Base-by-base conservation (phyloP, 2,329 filamentous ascomycete species). In the Scleromitrula shiraiana region DNA sequence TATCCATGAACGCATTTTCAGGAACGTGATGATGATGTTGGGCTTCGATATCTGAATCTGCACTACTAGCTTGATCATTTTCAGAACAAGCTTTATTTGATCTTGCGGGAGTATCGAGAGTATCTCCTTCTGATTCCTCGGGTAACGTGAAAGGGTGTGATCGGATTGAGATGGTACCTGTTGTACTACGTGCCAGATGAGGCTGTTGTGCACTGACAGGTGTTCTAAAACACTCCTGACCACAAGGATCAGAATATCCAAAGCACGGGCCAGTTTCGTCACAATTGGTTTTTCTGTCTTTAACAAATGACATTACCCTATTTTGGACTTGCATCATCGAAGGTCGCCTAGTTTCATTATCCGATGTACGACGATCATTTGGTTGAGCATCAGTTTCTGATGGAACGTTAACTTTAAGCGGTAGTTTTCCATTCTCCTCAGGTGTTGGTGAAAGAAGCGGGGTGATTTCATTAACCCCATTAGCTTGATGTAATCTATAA, bases 21-120 rank as follows among this genome's bases (percentile, higher is more conserved):
- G 91, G 88, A 3, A 97, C 91, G 65, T 98, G 93, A 66, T 98
- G 91, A 62, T 98, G 91, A 62, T 96, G 88, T 32, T 63, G 59
- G 7, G 53, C 50, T 50, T 63, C 62, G 7, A 57, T 41, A 35
- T 63, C 60, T 8, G 51, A 52, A 26, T 50, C 50, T 62, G 37
- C 46, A 26, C 39, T 41, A 19, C 47, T 51, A 6, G 50, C 38
- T 10, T 43, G 35, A 14, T 41, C 24, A 2, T 43, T 50, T 19
- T 41, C 43, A 5, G 51, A 55, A 19, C 37, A 43, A 19, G 39
- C 44, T 23, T 49, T 50, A 3, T 46, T 41, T 7, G 46, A 30
- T 32, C 49, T 40, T 5, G 42, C 10, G 27, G 41, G 35, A 20
- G 12, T 24, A 9, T 33, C 41, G 2, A 12, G 33, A 29, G 24